phyloP scores from a whole-genome alignment of 1,284 basidiomycete genomes.

The Salmacisia buchloeana region DNA sequence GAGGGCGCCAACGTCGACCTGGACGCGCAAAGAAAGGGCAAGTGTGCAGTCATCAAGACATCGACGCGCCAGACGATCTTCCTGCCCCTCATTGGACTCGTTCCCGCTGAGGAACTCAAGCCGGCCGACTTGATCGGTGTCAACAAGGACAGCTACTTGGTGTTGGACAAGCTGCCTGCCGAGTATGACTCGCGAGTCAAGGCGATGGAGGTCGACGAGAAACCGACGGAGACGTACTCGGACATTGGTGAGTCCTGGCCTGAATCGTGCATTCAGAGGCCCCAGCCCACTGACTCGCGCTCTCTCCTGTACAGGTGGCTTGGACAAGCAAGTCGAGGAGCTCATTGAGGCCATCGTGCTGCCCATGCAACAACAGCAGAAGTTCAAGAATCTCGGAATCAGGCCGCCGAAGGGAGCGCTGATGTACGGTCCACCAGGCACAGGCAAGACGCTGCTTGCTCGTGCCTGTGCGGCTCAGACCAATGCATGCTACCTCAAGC shows the following conservation, averaged over 20 bases:
- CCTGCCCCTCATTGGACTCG: slow-evolving; percentile 93
- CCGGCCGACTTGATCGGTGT: slow-evolving; percentile 95
- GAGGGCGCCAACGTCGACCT: slow-evolving; percentile 83
- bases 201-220: slow-evolving; percentile 88
- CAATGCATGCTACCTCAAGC: slow-evolving; percentile 73
- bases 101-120: slow-evolving; percentile 78
- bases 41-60: slow-evolving; percentile 98
- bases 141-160: slow-evolving; percentile 98
- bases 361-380: slow-evolving; percentile 74
- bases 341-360: slow-evolving; percentile 72
- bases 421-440: slow-evolving; percentile 79
- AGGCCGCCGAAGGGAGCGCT: slow-evolving; percentile 70
- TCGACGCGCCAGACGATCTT: slow-evolving; percentile 94
- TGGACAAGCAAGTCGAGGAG: slow-evolving; percentile 78
- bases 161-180: slow-evolving; percentile 77
- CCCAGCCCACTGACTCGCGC: neutral
- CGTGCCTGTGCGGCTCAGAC: slow-evolving; percentile 79
- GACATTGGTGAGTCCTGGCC: slow-evolving; percentile 61
- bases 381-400: slow-evolving; percentile 75
- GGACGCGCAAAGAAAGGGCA: slow-evolving; percentile 87
- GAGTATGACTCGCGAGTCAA: slow-evolving; percentile 75
- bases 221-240: slow-evolving; percentile 71
- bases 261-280: neutral
- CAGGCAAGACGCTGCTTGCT: slow-evolving; percentile 94
- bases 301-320: slow-evolving; percentile 54